Evolutionary conservation across 306 rosid genomes (phyloP).

Genomic region (Trifolium repens): DNA sequence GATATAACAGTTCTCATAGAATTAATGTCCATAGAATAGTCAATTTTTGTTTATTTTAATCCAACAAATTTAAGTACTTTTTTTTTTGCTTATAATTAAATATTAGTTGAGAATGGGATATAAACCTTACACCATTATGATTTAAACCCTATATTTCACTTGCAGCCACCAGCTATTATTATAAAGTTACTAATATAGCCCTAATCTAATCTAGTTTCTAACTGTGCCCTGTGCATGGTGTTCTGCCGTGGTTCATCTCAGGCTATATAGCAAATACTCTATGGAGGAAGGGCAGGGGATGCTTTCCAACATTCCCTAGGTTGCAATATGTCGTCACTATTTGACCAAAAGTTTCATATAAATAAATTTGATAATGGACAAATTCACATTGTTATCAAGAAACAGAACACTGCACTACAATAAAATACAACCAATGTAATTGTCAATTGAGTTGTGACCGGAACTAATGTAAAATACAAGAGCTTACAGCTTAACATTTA

Average conservation of each 20-base stretch:
- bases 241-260: neutral
- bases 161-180: neutral
- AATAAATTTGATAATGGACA: slow-evolving; percentile 36
- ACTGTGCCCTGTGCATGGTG: neutral
- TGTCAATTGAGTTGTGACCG: slow-evolving; percentile 40
- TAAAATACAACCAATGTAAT: slow-evolving; percentile 40
- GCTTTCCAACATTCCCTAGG: slow-evolving; percentile 16
- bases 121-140: too few species aligned
- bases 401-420: slow-evolving; percentile 28
- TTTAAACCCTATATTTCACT: neutral
- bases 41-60: too few species aligned
- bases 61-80: too few species aligned
- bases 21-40: too few species aligned
- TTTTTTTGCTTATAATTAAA: too few species aligned
- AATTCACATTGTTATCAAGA: slow-evolving; percentile 39
- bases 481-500: slow-evolving; percentile 47
- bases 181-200: neutral
- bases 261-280: neutral
- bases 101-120: too few species aligned
- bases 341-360: slow-evolving; percentile 8
- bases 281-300: neutral
- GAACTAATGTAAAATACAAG: slow-evolving; percentile 49
- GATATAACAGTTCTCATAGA: too few species aligned
- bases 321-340: neutral
- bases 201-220: neutral